Conservation (phyloP, 345 rosid genomes). For the Murraya paniculata region DNA sequence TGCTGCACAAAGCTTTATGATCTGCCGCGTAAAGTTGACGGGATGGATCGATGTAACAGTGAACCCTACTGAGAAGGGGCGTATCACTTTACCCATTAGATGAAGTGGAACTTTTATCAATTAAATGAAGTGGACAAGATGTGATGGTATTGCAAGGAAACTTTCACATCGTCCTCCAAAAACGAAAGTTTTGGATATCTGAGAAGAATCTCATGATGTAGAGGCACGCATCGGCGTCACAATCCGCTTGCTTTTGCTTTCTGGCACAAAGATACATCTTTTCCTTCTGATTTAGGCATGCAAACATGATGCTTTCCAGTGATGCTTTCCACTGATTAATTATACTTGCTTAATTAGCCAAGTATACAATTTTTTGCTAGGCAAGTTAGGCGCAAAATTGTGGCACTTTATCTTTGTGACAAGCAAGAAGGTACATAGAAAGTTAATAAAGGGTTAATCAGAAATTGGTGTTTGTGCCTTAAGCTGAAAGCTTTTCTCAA, state of each 20-base stretch:
- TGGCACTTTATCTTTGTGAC: background rate
- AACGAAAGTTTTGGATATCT: background rate
- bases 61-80: background rate
- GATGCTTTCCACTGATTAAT: conserved; percentile 26
- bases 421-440: background rate
- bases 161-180: background rate
- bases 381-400: conserved; percentile 25
- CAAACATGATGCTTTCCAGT: conserved; percentile 22
- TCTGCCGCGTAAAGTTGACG: background rate
- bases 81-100: background rate
- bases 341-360: conserved; percentile 9
- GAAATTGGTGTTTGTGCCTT: background rate
- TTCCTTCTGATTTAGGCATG: background rate
- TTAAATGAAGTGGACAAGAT: background rate
- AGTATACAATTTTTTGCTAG: conserved; percentile 3
- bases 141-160: background rate
- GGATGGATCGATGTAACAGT: background rate
- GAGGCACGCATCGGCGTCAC: background rate
- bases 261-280: background rate
- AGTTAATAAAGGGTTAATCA: background rate
- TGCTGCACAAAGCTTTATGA: background rate
- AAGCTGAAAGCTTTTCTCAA: background rate
- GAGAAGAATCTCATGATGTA: background rate
- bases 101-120: background rate
- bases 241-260: background rate